Evolutionary conservation across 768 basidiomycete genomes (phyloP), one percentile per base, ranked within the genome.

Genomic region (Termitomyces sp.): DNA sequence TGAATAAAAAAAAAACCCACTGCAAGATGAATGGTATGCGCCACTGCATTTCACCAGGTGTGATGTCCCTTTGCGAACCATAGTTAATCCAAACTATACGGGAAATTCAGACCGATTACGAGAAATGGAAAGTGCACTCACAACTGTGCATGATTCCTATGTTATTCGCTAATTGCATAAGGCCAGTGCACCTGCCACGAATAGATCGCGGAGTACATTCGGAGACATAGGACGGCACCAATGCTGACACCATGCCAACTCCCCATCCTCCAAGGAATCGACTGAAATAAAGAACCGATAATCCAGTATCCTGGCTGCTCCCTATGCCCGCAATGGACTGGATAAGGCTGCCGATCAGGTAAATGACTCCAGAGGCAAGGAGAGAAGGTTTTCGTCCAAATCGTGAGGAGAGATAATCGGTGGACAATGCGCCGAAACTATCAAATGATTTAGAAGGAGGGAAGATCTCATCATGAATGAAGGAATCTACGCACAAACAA

Each of bases 201-300:
- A 84, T 81, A 14, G 70, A 67, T 56, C 70, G 76, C 2, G 82
- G 82, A 3, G 77, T 75, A 52, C 76, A 82, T 67, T 84, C 83
- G 1, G 81, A 82, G 10, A 83, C 74, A 51, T 84, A 85, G 0
- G 80, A 73, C 12, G 83, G 82, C 5, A 81, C 77, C 1, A 84
- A 68, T 4, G 81, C 80, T 1, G 79, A 77, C 7, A 79, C 75
- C 76, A 82, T 80, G 14, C 86, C 85, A 34, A 87, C 78, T 7
- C 87, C 86, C 55, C 87, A 73, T 20, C 88, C 87, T 6, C 82
- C 79, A 0, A 89, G 59, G 70, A 87, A 88, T 4, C 85, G 77
- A 56, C 80, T 74, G 64, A 79, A 79, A 63, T 78, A 81, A 42
- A 81, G 72, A 7, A 80, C 74, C 9, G 67, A 67, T 10, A 80